Base-by-base conservation (phyloP, 306 rosid species). In the Castanospermum australe region DNA sequence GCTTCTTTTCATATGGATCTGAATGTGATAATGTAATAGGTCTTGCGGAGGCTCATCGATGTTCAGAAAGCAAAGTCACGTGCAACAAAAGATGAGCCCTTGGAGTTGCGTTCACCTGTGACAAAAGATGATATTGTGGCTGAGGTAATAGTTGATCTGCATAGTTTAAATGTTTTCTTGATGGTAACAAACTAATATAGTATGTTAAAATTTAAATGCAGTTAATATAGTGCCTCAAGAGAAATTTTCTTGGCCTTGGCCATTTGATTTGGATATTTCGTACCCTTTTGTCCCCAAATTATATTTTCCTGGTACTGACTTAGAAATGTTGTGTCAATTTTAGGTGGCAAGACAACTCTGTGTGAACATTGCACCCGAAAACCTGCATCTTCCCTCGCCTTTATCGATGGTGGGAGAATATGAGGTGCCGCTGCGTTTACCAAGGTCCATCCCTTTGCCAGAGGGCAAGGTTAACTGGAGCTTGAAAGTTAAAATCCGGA, bases 311-410 rank as follows among this genome's bases (percentile, higher is more conserved):
- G 57, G 6, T 7, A 21, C 45, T 77, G 60, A 88, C 45, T 41
- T 65, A 1, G 4, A 2, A 2, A 2, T 68, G 14, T 63, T 81
- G 22, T 71, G 61, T 38, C 33, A 30, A 55, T 81, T 62, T 77
- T 77, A 94, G 98, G 97, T 92, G 84, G 93, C 92, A 67, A 88
- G 97, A 80, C 97, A 91, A 75, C 88, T 94, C 10, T 84, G 59
- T 59, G 89, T 94, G 74, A 92, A 78, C 73, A 76, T 94, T 61
- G 77, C 85, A n/a, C 89, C 89, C 0, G 92, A 88, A 35, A 90
- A 90, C 48, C 60, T 90, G 52, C 87, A 84, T 44, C 87, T 92
- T 56, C 85, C 91, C n/a, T 13, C 77, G 7, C 92, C 94, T 64
- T 72, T 94, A 81, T 78, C 89, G 0, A 82, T 82, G 0, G 68